Evolutionary conservation across 1,284 basidiomycete species (phyloP).

Genomic region (Ceratobasidium sp.): DNA sequence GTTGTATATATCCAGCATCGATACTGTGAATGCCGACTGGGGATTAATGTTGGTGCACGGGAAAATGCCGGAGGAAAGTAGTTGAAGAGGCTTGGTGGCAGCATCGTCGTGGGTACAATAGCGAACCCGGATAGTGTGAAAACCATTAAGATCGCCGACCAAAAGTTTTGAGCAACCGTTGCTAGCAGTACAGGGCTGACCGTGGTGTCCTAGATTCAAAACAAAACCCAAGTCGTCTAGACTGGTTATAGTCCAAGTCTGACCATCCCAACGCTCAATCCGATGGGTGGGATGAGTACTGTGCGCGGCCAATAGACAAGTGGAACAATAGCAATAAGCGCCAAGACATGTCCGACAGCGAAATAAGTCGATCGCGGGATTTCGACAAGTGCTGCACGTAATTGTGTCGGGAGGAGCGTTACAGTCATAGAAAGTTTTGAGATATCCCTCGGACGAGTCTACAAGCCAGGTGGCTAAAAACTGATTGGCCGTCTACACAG

Average conservation of each 20-base stretch:
- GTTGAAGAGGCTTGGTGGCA: background rate
- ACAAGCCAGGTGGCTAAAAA: background rate
- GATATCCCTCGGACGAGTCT: background rate
- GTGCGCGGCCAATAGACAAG: background rate
- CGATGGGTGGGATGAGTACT: conserved; percentile 7
- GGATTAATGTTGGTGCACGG: conserved; percentile 6
- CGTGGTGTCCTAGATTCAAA: conserved; percentile 12
- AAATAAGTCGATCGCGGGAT: background rate
- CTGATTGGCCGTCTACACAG: background rate
- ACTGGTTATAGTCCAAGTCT: background rate
- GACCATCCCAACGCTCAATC: background rate
- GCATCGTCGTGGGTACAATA: background rate
- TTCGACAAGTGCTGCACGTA: background rate
- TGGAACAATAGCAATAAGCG: background rate
- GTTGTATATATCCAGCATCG: background rate
- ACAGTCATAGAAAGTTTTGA: background rate
- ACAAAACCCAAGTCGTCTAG: background rate
- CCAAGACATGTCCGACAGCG: background rate
- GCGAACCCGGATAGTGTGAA: background rate
- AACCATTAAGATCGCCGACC: conserved; percentile 12
- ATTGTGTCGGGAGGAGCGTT: background rate
- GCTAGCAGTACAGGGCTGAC: background rate
- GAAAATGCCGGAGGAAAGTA: conserved; percentile 10
- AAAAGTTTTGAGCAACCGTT: background rate
- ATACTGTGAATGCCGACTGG: conserved; percentile 7